A percentile compares a stretch with the other conserved stretches of the same genome.
These are phyloP conservation scores for Zygnema circumcarinatum DNA, from an alignment of 139 green algal species.

Conservation along the genomic window DNA sequence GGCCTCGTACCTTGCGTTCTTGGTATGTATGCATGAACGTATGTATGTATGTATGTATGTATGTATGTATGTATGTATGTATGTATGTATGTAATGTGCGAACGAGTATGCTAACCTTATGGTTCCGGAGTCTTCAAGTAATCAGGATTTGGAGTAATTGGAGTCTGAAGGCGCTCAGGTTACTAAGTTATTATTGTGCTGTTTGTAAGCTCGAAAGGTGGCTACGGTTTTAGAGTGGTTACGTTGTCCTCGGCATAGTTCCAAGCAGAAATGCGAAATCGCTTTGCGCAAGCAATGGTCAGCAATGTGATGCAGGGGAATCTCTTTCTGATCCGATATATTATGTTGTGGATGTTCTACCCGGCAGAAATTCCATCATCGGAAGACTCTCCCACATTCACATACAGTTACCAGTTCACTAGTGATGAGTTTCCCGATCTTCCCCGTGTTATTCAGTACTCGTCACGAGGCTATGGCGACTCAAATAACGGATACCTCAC, in stretches of 20 bases:
- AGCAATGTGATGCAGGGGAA: neutral
- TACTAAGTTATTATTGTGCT: no score
- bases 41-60: neutral
- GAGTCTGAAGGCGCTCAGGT: no score
- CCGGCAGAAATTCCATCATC: neutral
- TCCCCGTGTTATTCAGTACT: neutral
- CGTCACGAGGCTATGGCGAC: neutral
- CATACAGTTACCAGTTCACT: neutral
- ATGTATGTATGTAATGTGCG: neutral
- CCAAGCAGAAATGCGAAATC: neutral
- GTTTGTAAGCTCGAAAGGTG: neutral
- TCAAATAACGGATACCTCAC: neutral
- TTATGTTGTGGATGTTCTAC: neutral
- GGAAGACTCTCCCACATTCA: neutral
- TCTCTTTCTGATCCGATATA: neutral
- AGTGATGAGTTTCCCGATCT: neutral
- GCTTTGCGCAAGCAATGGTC: neutral
- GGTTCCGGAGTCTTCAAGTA: no score
- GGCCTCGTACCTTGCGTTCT: slow-evolving; percentile 7
- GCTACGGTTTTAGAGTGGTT: no score
- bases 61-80: neutral
- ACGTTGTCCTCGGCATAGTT: no score
- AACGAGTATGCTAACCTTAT: no score
- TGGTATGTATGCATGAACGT: neutral
- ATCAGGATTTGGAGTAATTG: no score